Conservation (phyloP, 305 asterid species). For the Caryopteris hybrid region DNA sequence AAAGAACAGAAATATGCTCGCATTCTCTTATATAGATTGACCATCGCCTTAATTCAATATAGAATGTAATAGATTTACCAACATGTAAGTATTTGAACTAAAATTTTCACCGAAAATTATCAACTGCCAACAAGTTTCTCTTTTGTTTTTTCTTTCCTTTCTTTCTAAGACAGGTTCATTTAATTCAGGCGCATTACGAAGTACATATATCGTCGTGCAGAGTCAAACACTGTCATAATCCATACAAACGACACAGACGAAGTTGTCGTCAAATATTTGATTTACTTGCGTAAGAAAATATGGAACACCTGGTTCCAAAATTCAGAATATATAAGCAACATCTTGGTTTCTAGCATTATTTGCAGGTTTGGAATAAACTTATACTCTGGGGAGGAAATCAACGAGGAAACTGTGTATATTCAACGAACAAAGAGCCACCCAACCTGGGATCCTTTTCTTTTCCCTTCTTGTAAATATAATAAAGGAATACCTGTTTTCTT, state of each 20-base stretch:
- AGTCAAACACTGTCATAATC: slow-evolving; percentile 17
- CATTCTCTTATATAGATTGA: too few relatives aligned
- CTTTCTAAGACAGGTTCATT: too few relatives aligned
- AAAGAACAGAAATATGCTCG: too few relatives aligned
- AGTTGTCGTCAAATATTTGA: background rate
- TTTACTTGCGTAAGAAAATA: background rate
- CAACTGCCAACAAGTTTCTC: too few relatives aligned
- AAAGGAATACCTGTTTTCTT: slow-evolving; percentile 5
- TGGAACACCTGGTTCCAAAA: too few relatives aligned
- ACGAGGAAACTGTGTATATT: background rate
- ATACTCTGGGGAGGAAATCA: background rate
- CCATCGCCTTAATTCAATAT: too few relatives aligned
- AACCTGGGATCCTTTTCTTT: too few relatives aligned
- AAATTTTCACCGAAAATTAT: too few relatives aligned
- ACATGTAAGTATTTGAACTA: too few relatives aligned
- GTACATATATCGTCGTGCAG: background rate
- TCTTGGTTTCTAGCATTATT: background rate
- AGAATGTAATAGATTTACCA: too few relatives aligned
- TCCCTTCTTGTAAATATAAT: too few relatives aligned
- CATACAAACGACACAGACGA: background rate
- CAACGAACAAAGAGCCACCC: slow-evolving; percentile 29
- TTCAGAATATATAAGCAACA: background rate
- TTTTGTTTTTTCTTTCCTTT: too few relatives aligned
- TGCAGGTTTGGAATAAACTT: background rate
- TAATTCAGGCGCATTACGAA: background rate